Conservation (phyloP, 2,329 filamentous ascomycete genomes). For the Didymella segeticola region DNA sequence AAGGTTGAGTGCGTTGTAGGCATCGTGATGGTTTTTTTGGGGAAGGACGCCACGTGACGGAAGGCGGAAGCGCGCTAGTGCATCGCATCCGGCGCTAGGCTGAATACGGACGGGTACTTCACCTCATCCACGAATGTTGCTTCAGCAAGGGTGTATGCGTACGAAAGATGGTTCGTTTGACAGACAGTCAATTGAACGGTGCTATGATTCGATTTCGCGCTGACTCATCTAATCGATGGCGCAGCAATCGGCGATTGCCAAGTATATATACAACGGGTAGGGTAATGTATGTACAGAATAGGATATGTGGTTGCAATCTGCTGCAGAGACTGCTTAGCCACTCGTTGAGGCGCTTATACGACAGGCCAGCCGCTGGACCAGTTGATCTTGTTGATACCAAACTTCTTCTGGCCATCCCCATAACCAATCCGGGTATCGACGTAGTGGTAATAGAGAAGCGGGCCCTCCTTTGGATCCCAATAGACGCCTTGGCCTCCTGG, state of each 20-base stretch:
- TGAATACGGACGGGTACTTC: too few species aligned
- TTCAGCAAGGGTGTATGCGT: too few species aligned
- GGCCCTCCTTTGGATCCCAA: slow-evolving; percentile 57
- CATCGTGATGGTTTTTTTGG: too few species aligned
- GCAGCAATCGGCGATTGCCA: not conserved
- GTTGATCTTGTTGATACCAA: slow-evolving; percentile 60
- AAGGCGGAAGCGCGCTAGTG: too few species aligned
- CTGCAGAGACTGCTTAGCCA: not conserved
- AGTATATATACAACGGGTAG: not conserved
- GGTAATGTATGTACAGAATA: slow-evolving; percentile 7
- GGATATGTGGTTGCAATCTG: not conserved
- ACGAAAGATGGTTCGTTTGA: too few species aligned
- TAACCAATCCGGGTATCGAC: slow-evolving; percentile 62
- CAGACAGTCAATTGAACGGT: too few species aligned
- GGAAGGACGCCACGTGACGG: too few species aligned
- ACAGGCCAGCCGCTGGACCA: slow-evolving; percentile 60
- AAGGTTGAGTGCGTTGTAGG: too few species aligned
- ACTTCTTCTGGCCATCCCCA: slow-evolving; percentile 58
- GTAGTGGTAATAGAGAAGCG: slow-evolving; percentile 70
- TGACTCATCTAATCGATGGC: not conserved
- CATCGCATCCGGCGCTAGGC: too few species aligned
- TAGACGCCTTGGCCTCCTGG: slow-evolving; percentile 70
- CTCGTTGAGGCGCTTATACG: slow-evolving; percentile 27
- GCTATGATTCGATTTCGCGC: too few species aligned
- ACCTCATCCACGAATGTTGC: too few species aligned